A percentile compares a stretch with the other conserved stretches of the same genome.
These are phyloP conservation scores for Marasmius oreades DNA, from an alignment of 1,284 basidiomycete species.

Conservation along the genomic window DNA sequence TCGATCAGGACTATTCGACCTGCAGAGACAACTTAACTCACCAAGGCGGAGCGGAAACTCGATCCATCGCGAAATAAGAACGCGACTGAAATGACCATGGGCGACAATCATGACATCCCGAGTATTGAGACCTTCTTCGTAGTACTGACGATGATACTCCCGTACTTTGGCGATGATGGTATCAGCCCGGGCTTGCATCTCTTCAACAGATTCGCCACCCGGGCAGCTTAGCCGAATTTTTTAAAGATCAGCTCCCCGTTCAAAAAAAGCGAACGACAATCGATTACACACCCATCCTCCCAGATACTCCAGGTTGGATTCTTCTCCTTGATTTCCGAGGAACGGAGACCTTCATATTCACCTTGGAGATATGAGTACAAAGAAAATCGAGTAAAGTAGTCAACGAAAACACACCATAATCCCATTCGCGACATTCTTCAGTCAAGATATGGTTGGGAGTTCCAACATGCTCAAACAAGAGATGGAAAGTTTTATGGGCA, in stretches of 20 bases:
- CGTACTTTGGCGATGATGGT: conserved; percentile 72
- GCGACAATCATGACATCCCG: conserved; percentile 76
- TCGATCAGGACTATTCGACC: not conserved
- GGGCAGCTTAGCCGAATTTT: conserved; percentile 63
- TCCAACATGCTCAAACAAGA: conserved; percentile 64
- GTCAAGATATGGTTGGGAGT: conserved; percentile 55
- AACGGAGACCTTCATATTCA: conserved; percentile 80
- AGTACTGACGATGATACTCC: conserved; percentile 71
- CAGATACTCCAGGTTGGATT: conserved; percentile 79
- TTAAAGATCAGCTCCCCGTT: conserved; percentile 5
- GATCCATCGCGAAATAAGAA: conserved; percentile 82
- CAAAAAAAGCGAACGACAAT: not conserved
- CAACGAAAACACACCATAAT: conserved; percentile 55
- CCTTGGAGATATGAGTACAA: conserved; percentile 30
- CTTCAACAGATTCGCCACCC: conserved; percentile 77
- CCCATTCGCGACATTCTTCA: conserved; percentile 79
- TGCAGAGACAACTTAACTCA: conserved; percentile 26
- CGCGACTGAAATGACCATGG: conserved; percentile 84
- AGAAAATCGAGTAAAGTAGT: not conserved
- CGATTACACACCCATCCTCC: conserved; percentile 65
- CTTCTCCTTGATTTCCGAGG: conserved; percentile 68
- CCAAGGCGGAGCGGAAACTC: conserved; percentile 64
- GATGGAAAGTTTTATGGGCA: conserved; percentile 81
- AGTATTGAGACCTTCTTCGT: conserved; percentile 57
- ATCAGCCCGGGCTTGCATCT: conserved; percentile 82